These are phyloP conservation scores for Fusarium pseudocircinatum DNA, from an alignment of 2,329 filamentous ascomycete species.

Conservation along the genomic window DNA sequence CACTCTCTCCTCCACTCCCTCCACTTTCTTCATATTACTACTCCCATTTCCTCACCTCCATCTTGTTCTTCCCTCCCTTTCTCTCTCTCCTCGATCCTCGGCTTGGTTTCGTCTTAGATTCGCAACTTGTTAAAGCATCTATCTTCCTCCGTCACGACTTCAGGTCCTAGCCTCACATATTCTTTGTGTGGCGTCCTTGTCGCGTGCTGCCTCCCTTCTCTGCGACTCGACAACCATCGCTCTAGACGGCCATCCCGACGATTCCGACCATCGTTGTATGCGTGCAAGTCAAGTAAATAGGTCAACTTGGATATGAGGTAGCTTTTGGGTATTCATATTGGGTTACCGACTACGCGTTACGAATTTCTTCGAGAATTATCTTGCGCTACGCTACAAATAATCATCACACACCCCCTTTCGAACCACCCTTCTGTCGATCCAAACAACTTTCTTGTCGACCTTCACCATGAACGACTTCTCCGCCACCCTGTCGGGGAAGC, in stretches of 20 bases:
- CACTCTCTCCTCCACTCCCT: constrained; percentile 39
- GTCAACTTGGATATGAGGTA: constrained; percentile 49
- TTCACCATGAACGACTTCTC: constrained; percentile 52
- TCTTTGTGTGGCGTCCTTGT: constrained; percentile 39
- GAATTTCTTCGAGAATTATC: constrained; percentile 24
- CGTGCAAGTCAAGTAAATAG: constrained; percentile 33
- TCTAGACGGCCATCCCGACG: constrained; percentile 37
- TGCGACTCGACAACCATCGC: constrained; percentile 36
- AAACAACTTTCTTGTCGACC: constrained; percentile 12
- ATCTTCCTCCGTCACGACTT: constrained; percentile 22
- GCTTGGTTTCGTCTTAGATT: constrained; percentile 35
- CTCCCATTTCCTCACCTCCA: constrained; percentile 37
- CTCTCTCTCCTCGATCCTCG: constrained; percentile 32
- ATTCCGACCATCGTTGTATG: constrained; percentile 30
- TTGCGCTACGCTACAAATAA: constrained; percentile 11
- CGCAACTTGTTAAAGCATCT: constrained; percentile 32
- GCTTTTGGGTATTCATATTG: constrained; percentile 49
- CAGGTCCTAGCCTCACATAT: constrained; percentile 26
- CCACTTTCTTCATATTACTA: constrained; percentile 39
- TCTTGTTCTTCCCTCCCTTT: constrained; percentile 24
- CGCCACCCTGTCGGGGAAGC: constrained; percentile 52
- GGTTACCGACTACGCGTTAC: constrained; percentile 35
- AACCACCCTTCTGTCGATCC: constrained; percentile 8
- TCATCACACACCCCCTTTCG: constrained; percentile 6
- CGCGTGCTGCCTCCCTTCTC: constrained; percentile 39